A percentile compares a stretch with the other conserved stretches of the same genome.
These are phyloP conservation scores for Cucumis cinereus DNA, from an alignment of 306 rosid genomes.

Conservation along the genomic window DNA sequence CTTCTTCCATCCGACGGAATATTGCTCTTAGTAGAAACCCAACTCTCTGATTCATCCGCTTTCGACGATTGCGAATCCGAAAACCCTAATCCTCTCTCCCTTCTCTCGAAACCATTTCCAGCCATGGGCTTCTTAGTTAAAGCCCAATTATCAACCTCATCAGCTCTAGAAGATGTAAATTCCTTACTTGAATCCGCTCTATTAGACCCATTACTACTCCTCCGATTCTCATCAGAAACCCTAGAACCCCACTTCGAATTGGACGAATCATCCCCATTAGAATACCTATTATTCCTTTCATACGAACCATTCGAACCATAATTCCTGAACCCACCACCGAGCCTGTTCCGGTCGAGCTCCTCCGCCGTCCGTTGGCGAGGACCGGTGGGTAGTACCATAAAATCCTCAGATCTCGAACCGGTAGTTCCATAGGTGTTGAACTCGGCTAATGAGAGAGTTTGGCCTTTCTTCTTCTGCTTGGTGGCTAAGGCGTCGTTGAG, in stretches of 20 bases:
- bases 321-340: slow-evolving; percentile 51
- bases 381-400: slow-evolving; percentile 52
- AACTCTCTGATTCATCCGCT: slow-evolving; percentile 78
- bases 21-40: slow-evolving; percentile 59
- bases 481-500: slow-evolving; percentile 61
- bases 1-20: slow-evolving; percentile 50
- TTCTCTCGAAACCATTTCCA: slow-evolving; percentile 43
- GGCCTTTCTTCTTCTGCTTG: slow-evolving; percentile 73
- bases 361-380: slow-evolving; percentile 85
- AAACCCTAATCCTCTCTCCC: slow-evolving; percentile 48
- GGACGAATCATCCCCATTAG: slow-evolving; percentile 38
- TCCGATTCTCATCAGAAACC: slow-evolving; percentile 45
- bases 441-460: slow-evolving; percentile 46
- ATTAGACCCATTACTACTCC: slow-evolving; percentile 27
- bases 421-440: slow-evolving; percentile 29
- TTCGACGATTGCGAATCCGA: slow-evolving; percentile 61
- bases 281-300: slow-evolving; percentile 18
- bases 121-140: slow-evolving; percentile 47
- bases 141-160: slow-evolving; percentile 77
- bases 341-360: slow-evolving; percentile 48
- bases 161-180: slow-evolving; percentile 57
- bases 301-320: slow-evolving; percentile 22
- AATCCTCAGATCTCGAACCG: slow-evolving; percentile 36
- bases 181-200: slow-evolving; percentile 32
- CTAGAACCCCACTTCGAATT: slow-evolving; percentile 67